Base-by-base conservation (phyloP, 1,284 basidiomycete species). In the Malassezia globosa region DNA sequence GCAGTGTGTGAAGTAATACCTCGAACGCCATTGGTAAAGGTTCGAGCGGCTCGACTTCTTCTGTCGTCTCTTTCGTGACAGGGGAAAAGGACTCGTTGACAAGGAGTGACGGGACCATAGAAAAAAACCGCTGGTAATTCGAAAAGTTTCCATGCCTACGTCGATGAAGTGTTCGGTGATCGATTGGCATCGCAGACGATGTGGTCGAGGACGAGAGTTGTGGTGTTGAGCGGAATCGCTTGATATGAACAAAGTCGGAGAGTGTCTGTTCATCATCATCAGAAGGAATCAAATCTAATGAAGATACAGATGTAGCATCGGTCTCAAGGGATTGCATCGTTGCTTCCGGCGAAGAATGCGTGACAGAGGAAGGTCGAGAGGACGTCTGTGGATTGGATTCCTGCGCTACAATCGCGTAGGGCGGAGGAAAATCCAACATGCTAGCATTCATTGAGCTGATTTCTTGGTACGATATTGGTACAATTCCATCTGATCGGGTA, bases 1-100 rank as follows among this genome's bases (percentile, higher is more conserved):
- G 60, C n/a, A 70, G 51, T 1, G 64, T 57, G 40, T 61, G 59
- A 21, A 70, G 41, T 1, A 70, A 46, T 4, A 66, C 43, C 47
- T 56, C 54, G 36, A 64, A 58, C 18, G 57, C 54, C 6, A 51
- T 23, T 2, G 61, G 58, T 5, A 64, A 56, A 25, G 55, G 58
- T 37, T 63, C 42, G 7, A 52, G 40, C 14, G 34, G 40, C 33
- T 52, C 50, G n/a, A 52, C 41, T 1, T 27, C 7, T 33, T 43
- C 41, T 11, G 18, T 29, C 16, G 35, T 10, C 8, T 18, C 11
- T 19, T 10, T 8, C n/a, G 10, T 10, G 5, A 19, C n/a, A 5
- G 35, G 16, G 11, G 2, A 8, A 1, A 19, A 19, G n/a, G 35
- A 37, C n/a, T 37, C 35, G 19, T 14, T 13, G 19, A 16, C 16